Evolutionary conservation across 2,329 filamentous ascomycete genomes (phyloP).

Genomic region (Phialophora chinensis): DNA sequence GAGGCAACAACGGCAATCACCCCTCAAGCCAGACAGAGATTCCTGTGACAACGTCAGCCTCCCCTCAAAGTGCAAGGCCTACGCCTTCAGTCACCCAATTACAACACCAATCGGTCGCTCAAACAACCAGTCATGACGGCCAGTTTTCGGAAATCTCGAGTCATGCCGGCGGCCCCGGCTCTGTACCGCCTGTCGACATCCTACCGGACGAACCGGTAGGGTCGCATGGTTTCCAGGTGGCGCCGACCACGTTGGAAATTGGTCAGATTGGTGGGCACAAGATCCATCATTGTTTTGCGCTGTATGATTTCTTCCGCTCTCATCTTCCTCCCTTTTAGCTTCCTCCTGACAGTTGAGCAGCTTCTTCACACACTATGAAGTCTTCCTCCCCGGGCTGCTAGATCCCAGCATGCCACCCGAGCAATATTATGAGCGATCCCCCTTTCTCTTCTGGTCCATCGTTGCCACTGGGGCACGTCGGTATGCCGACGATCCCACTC

Average conservation of each 20-base stretch:
- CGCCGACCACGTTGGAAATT: constrained; percentile 3
- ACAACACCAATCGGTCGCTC: neutral
- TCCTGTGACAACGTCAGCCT: neutral
- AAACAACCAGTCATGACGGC: neutral
- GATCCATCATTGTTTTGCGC: constrained; percentile 40
- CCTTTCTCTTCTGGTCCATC: constrained; percentile 27
- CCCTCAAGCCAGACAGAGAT: neutral
- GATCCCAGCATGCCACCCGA: constrained; percentile 16
- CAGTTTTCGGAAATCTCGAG: constrained; percentile 8
- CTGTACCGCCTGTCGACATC: neutral
- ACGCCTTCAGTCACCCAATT: neutral
- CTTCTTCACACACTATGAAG: constrained; percentile 22
- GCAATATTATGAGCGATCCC: constrained; percentile 24
- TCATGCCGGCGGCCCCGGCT: constrained; percentile 2
- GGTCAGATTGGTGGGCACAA: constrained; percentile 16
- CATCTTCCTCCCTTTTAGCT: constrained; percentile 1
- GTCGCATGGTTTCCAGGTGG: constrained; percentile 9
- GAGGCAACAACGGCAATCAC: neutral
- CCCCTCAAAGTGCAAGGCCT: neutral
- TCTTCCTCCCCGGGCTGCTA: constrained; percentile 37
- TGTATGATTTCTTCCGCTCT: constrained; percentile 39
- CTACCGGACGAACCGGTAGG: constrained; percentile 1
- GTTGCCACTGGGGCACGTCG: constrained; percentile 15
- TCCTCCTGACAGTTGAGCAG: constrained; percentile 1
- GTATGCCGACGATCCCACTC: constrained; percentile 21